Evolutionary conservation across 345 rosid genomes (phyloP).

Genomic region (Cochlearia excelsa): DNA sequence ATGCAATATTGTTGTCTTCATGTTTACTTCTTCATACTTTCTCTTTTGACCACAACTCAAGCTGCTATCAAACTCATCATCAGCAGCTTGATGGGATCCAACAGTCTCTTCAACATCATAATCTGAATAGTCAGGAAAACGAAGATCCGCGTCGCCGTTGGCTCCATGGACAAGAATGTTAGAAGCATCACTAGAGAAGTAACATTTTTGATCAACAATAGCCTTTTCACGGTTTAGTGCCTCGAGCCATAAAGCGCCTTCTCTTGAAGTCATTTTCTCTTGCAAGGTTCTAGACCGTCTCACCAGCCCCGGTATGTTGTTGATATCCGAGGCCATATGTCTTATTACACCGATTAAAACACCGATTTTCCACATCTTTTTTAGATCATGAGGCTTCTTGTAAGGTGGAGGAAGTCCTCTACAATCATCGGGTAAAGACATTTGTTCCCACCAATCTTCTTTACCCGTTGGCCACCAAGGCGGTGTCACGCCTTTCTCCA

Average conservation of each 20-base stretch:
- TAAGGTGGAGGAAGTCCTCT: constrained; percentile 84
- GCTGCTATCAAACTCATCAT: constrained; percentile 38
- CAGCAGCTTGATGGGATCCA: constrained; percentile 21
- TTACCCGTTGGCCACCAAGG: constrained; percentile 96
- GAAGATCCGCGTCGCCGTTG: constrained; percentile 26
- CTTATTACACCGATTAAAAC: constrained; percentile 77
- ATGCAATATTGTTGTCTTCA: constrained; percentile 43
- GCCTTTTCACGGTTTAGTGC: constrained; percentile 74
- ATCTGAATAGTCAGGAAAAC: constrained; percentile 55
- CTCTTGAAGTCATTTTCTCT: constrained; percentile 94
- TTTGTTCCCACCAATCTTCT: constrained; percentile 92
- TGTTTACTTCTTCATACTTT: constrained; percentile 45
- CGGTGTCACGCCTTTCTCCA: constrained; percentile 80
- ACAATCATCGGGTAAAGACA: constrained; percentile 62
- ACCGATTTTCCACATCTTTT: constrained; percentile 94
- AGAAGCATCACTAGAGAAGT: neutral
- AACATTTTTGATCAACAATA: constrained; percentile 45
- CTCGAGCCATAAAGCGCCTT: constrained; percentile 81
- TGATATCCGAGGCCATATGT: constrained; percentile 78
- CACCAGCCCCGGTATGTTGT: constrained; percentile 72
- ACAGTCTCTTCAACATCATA: constrained; percentile 76
- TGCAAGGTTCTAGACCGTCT: constrained; percentile 84
- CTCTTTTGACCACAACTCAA: constrained; percentile 53
- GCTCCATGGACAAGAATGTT: neutral
- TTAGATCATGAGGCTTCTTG: constrained; percentile 97